Evolutionary conservation across 169 alveolate genomes (phyloP).

Genomic region (Eimeria praecox): DNA sequence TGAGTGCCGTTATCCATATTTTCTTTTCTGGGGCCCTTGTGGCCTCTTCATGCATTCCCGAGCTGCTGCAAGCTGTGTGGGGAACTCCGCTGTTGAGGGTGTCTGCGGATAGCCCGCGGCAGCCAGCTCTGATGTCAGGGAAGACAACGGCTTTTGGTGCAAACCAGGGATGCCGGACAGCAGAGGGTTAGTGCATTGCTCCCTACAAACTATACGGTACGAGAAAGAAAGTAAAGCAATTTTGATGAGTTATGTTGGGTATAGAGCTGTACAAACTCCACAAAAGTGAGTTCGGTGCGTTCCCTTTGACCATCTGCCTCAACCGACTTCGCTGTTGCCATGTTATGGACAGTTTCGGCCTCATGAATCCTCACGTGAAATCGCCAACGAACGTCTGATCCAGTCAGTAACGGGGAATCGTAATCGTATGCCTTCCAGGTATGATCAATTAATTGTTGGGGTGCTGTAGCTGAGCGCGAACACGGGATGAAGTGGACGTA

Average conservation of each 20-base stretch:
- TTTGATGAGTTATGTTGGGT: background rate
- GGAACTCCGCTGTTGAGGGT: background rate
- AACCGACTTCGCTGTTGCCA: too few species aligned
- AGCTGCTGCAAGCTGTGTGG: too few species aligned
- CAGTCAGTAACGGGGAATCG: too few species aligned
- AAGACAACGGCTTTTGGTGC: background rate
- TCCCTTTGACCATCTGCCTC: background rate
- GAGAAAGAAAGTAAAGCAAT: background rate
- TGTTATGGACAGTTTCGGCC: too few species aligned
- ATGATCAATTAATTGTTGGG: too few species aligned
- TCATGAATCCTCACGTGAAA: too few species aligned
- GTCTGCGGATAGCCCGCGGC: background rate
- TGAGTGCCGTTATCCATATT: background rate
- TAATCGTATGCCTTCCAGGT: too few species aligned
- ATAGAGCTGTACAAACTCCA: too few species aligned
- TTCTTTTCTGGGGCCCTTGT: background rate
- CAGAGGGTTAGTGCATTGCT: background rate
- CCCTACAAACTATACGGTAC: background rate
- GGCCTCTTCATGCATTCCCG: background rate
- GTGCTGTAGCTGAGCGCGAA: too few species aligned
- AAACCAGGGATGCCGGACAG: background rate
- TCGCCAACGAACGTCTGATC: too few species aligned
- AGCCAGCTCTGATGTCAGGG: too few species aligned
- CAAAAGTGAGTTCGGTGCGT: background rate
- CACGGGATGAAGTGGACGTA: too few species aligned